A percentile compares a stretch with the other conserved stretches of the same genome.
These are phyloP conservation scores for Umbelopsis sp. DNA, from an alignment of 371 early-diverging fungal species.

Conservation along the genomic window DNA sequence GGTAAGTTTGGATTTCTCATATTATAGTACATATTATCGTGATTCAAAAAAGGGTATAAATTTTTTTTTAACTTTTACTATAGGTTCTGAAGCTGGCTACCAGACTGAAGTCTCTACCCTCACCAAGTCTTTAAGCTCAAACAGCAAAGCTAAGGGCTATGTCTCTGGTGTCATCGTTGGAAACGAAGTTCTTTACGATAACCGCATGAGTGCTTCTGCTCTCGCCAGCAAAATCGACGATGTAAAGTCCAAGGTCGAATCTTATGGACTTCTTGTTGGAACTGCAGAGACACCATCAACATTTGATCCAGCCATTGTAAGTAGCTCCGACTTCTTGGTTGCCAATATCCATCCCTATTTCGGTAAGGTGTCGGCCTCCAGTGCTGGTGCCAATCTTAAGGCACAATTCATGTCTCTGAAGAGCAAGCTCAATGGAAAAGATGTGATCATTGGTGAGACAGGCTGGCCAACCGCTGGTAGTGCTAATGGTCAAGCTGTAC, in stretches of 20 bases:
- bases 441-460: conserved; percentile 60
- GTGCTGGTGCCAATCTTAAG: conserved; percentile 37
- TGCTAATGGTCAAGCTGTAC: conserved; percentile 45
- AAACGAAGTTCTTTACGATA: conserved; percentile 42
- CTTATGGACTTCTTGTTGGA: conserved; percentile 43
- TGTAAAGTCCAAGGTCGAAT: conserved; percentile 41
- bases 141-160: conserved; percentile 21
- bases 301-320: conserved; percentile 37
- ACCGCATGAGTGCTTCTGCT: conserved; percentile 23
- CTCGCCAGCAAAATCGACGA: conserved; percentile 42
- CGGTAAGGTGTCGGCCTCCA: conserved; percentile 31
- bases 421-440: conserved; percentile 44
- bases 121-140: conserved; percentile 15
- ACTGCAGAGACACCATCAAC: conserved; percentile 53
- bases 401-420: conserved; percentile 47
- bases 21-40: no score
- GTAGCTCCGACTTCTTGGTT: conserved; percentile 47
- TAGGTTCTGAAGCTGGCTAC: conserved; percentile 24
- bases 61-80: background rate
- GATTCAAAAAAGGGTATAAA: no score
- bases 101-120: conserved; percentile 35
- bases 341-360: conserved; percentile 67
- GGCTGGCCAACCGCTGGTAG: conserved; percentile 72
- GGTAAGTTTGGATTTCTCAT: conserved; percentile 16
- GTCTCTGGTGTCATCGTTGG: conserved; percentile 47